These are phyloP conservation scores for Aechmea fasciata DNA, from an alignment of 176 grass and related monocot genomes.

Conservation along the genomic window DNA sequence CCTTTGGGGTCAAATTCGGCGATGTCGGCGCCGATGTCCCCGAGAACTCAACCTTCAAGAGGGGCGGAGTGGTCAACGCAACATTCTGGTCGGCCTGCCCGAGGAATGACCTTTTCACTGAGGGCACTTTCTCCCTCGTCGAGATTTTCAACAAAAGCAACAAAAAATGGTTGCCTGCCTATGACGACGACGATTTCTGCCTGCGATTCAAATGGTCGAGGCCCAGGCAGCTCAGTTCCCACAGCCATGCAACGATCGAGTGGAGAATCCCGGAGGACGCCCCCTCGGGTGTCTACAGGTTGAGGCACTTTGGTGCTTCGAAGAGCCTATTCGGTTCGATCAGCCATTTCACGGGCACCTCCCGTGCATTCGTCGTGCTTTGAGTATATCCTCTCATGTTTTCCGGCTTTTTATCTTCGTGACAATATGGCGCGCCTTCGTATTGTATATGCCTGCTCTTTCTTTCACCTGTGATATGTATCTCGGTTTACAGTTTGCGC, in stretches of 20 bases:
- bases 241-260: conserved; percentile 61
- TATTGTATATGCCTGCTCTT: no score
- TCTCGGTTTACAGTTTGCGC: no score
- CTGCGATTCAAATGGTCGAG: conserved; percentile 83
- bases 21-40: conserved; percentile 63
- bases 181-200: conserved; percentile 88
- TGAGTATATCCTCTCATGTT: conserved; percentile 6
- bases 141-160: conserved; percentile 42
- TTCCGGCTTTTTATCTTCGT: no score
- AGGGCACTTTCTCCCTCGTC: conserved; percentile 69
- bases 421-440: no score
- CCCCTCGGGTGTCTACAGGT: conserved; percentile 56
- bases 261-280: conserved; percentile 72
- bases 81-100: conserved; percentile 92
- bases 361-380: conserved; percentile 59
- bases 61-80: conserved; percentile 51
- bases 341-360: conserved; percentile 75
- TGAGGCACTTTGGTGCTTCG: conserved; percentile 82
- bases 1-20: conserved; percentile 52
- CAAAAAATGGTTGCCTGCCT: conserved; percentile 50
- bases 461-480: no score
- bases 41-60: conserved; percentile 53
- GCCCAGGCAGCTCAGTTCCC: conserved; percentile 52
- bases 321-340: conserved; percentile 64
- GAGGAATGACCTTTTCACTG: conserved; percentile 76